phyloP scores from a whole-genome alignment of 305 asterid genomes.

The Fraxinus nigra region DNA sequence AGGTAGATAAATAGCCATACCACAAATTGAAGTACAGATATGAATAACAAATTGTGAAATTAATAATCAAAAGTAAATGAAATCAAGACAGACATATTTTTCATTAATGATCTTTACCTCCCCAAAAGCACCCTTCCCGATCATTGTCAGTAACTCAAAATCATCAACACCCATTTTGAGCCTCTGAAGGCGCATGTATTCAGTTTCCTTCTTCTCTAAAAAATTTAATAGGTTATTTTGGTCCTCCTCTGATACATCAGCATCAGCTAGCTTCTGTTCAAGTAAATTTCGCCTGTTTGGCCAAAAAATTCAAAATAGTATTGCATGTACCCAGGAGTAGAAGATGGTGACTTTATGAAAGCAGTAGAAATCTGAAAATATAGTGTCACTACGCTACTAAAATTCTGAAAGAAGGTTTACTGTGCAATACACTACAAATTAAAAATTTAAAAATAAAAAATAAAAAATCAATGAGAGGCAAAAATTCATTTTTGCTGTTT shows the following conservation, averaged over 20 bases:
- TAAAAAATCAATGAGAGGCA: not conserved
- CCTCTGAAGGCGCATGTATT: constrained; percentile 96
- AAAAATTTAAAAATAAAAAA: not conserved
- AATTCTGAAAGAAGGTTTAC: not conserved
- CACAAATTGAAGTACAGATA: constrained; percentile 11
- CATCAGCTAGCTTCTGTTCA: constrained; percentile 94
- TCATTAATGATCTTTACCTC: constrained; percentile 55
- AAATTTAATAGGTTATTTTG: constrained; percentile 81
- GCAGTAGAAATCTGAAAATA: not conserved
- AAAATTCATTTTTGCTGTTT: not conserved
- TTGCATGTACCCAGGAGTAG: not conserved
- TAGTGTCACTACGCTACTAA: not conserved
- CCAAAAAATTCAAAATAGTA: constrained; percentile 13
- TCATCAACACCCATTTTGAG: constrained; percentile 95
- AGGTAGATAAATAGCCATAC: not conserved
- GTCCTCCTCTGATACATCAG: constrained; percentile 98
- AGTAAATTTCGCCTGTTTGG: constrained; percentile 67
- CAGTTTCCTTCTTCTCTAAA: constrained; percentile 94
- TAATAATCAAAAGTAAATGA: not conserved
- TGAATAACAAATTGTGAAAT: constrained; percentile 5
- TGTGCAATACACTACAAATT: constrained; percentile 4
- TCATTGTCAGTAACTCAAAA: constrained; percentile 91
- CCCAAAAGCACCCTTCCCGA: constrained; percentile 98
- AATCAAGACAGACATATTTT: constrained; percentile 6
- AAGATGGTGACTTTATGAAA: not conserved